A percentile compares a stretch with the other conserved stretches of the same genome.
Evolutionary conservation across 1,284 basidiomycete genomes (phyloP).

Genomic region (Trametes pubescens): DNA sequence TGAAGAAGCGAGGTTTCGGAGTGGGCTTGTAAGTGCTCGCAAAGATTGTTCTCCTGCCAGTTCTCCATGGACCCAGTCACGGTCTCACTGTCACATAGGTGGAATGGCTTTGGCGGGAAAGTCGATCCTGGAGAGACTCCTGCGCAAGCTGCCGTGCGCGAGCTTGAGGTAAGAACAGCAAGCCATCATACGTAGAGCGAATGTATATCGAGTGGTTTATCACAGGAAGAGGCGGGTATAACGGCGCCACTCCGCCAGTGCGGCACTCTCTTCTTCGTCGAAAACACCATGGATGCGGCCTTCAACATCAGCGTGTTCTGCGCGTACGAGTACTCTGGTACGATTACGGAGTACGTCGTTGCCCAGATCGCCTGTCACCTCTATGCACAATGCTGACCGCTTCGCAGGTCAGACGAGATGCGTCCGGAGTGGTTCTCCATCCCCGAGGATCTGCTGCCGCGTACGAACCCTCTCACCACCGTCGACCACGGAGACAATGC

Average conservation of each 20-base stretch:
- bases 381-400: not conserved
- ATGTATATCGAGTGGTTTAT: not conserved
- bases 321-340: conserved; percentile 61
- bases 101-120: conserved; percentile 82
- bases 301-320: conserved; percentile 75
- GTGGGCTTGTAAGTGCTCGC: conserved; percentile 61
- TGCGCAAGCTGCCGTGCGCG: conserved; percentile 67
- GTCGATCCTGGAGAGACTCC: conserved; percentile 69
- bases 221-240: conserved; percentile 83
- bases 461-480: conserved; percentile 9
- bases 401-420: conserved; percentile 71
- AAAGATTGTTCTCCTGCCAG: too few relatives aligned
- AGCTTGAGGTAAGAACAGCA: conserved; percentile 58
- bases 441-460: conserved; percentile 21
- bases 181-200: not conserved
- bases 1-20: conserved; percentile 79
- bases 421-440: conserved; percentile 69
- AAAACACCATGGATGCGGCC: conserved; percentile 58
- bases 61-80: too few relatives aligned
- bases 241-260: conserved; percentile 62
- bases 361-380: not conserved
- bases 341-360: conserved; percentile 62
- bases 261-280: conserved; percentile 69
- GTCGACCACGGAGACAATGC: conserved; percentile 7
- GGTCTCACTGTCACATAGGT: conserved; percentile 47